phyloP scores from a whole-genome alignment of 768 basidiomycete species.

The Amylocystis lapponica region DNA sequence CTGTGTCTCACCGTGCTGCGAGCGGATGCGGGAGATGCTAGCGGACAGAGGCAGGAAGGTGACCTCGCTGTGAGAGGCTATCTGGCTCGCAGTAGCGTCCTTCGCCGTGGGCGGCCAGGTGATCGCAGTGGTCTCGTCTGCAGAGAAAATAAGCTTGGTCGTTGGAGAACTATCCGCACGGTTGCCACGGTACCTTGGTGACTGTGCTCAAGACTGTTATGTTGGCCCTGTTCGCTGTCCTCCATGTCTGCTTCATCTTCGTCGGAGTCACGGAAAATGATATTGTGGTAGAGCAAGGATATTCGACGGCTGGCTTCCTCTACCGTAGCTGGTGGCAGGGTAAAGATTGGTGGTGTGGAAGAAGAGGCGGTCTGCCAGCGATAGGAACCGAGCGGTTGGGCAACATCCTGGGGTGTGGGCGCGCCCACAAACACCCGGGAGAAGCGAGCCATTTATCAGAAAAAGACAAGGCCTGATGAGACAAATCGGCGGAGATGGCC shows the following conservation, averaged over 20 bases:
- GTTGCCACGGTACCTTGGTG: too few relatives aligned
- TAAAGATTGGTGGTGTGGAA: slow-evolving; percentile 4
- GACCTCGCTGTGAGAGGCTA: slow-evolving; percentile 3
- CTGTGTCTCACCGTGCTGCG: slow-evolving; percentile 22
- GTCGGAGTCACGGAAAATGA: slow-evolving; percentile 53
- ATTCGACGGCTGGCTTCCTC: slow-evolving; percentile 66
- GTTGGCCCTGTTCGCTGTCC: slow-evolving; percentile 4
- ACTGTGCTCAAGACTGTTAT: not conserved
- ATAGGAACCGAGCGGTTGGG: slow-evolving; percentile 30
- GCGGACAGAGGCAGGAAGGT: slow-evolving; percentile 17
- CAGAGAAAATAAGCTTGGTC: not conserved
- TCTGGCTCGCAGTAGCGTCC: slow-evolving; percentile 7
- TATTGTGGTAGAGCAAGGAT: slow-evolving; percentile 63
- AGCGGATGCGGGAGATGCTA: slow-evolving; percentile 9
- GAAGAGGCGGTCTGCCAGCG: slow-evolving; percentile 45
- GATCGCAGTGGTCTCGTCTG: slow-evolving; percentile 38
- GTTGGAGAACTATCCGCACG: too few relatives aligned
- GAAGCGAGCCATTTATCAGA: slow-evolving; percentile 9
- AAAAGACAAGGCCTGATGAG: too few relatives aligned
- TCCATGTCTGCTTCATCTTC: slow-evolving; percentile 28
- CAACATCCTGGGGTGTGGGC: slow-evolving; percentile 29
- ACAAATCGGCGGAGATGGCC: too few relatives aligned
- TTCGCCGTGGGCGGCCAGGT: slow-evolving; percentile 52
- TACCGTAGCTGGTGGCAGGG: slow-evolving; percentile 47
- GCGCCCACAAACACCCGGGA: slow-evolving; percentile 51